Evolutionary conservation across 2,329 filamentous ascomycete genomes (phyloP).

Genomic region (Fusarium mangiferae): DNA sequence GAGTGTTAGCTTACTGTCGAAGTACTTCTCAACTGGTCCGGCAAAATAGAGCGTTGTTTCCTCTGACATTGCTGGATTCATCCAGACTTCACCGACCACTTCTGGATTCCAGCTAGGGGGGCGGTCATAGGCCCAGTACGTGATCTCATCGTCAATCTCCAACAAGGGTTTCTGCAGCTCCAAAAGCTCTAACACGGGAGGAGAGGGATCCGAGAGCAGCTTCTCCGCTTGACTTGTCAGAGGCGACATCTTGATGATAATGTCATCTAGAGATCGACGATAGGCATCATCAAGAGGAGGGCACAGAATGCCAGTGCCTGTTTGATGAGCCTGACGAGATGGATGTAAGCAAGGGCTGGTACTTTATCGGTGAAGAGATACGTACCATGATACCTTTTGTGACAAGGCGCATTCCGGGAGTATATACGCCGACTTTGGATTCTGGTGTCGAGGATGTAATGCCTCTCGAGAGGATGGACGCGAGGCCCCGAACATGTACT

Average conservation of each 20-base stretch:
- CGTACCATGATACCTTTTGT: slow-evolving; percentile 1
- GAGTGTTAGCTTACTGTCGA: neutral
- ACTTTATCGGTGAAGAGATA: no score
- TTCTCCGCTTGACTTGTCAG: neutral
- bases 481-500: neutral
- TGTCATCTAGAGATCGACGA: slow-evolving; percentile 4
- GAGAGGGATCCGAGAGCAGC: neutral
- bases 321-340: neutral
- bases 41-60: neutral
- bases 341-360: neutral
- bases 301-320: slow-evolving; percentile 1
- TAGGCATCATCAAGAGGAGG: neutral
- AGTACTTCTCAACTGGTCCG: slow-evolving; percentile 9
- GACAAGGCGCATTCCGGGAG: slow-evolving; percentile 1
- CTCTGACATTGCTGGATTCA: neutral
- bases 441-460: neutral
- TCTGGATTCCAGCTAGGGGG: neutral
- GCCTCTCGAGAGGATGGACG: neutral
- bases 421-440: neutral
- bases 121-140: neutral
- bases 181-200: neutral
- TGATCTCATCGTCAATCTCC: neutral
- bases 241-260: slow-evolving; percentile 6
- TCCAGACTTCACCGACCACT: neutral
- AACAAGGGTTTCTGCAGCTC: neutral